Evolutionary conservation across 768 basidiomycete species (phyloP), one percentile per base, ranked within the genome.

Genomic region (Vararia minispora): DNA sequence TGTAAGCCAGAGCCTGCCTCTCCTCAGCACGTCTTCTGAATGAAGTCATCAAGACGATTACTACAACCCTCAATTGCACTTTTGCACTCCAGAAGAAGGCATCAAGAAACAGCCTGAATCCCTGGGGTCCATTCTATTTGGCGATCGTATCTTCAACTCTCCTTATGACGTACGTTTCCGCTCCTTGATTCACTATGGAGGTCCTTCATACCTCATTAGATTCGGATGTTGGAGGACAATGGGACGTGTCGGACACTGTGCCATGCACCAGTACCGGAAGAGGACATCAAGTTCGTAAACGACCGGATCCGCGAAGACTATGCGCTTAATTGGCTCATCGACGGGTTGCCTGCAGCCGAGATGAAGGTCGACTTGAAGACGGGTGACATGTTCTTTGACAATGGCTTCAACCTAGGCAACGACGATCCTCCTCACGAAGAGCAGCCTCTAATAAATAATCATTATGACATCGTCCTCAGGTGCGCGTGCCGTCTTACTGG

Each of bases 121-220:
- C 1, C 63, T 97, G 20, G 94, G 94, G 5, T 87, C 87, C 13
- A 91, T 97, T 50, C 64, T 98, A n/a, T 95, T 95, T 48, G 94
- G 94, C 12, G 94, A 97, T 65, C 71, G 94, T 46, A 89, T 98
- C 49, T 87, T 90, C 58, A 78, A 81, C 52, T 88, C 88, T 3
- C 85, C 81, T 2, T 97, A 89, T 53, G 74, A 91, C 47, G 85
- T 89, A 44, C 39, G 79, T 63, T 30, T 16, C 16, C 27, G 14
- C 13, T n/a, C 43, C 17, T 18, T 21, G 12, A 28, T 16, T 6
- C 16, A 23, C 29, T 24, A 14, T 50, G 37, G 33, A 25, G 35
- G 16, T 17, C 4, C 24, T 22, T 52, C 36, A 32, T 38, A 20
- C 33, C 30, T 27, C 28, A 11, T 34, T 48, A 91, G 79, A 77